Conservation (phyloP, 192 early-diverging fungal genomes). For the Powellomyces hirtus region DNA sequence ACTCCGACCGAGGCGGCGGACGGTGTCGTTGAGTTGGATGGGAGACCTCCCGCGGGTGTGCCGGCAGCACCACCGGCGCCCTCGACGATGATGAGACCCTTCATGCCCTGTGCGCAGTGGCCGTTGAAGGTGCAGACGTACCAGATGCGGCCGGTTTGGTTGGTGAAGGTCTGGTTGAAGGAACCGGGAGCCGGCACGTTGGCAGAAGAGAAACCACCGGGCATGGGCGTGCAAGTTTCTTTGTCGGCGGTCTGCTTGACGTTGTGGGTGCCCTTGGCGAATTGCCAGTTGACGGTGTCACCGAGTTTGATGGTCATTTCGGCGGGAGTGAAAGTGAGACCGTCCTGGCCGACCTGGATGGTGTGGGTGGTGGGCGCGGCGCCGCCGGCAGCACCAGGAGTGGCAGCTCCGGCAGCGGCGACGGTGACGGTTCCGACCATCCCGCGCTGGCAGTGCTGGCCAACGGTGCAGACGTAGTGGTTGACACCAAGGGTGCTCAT, state of each 20-base stretch:
- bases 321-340: constrained; percentile 20
- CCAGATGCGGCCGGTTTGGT: constrained; percentile 13
- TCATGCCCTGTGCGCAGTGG: constrained; percentile 26
- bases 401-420: background rate
- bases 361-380: constrained; percentile 7
- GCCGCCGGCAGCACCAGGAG: background rate
- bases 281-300: constrained; percentile 19
- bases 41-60: background rate
- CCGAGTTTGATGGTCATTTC: constrained; percentile 10
- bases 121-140: constrained; percentile 27
- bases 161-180: constrained; percentile 21
- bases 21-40: no score
- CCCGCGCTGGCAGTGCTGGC: constrained; percentile 19
- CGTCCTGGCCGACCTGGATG: constrained; percentile 7
- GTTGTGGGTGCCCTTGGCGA: constrained; percentile 15
- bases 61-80: background rate
- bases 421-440: constrained; percentile 14
- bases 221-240: constrained; percentile 11
- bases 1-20: background rate
- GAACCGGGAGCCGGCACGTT: background rate
- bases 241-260: constrained; percentile 23
- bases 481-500: constrained; percentile 5
- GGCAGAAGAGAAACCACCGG: constrained; percentile 10
- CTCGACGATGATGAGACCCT: constrained; percentile 10
- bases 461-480: constrained; percentile 17